Evolutionary conservation across 352 stramenopile genomes (phyloP).

Genomic region (Labyrinthula sp.): DNA sequence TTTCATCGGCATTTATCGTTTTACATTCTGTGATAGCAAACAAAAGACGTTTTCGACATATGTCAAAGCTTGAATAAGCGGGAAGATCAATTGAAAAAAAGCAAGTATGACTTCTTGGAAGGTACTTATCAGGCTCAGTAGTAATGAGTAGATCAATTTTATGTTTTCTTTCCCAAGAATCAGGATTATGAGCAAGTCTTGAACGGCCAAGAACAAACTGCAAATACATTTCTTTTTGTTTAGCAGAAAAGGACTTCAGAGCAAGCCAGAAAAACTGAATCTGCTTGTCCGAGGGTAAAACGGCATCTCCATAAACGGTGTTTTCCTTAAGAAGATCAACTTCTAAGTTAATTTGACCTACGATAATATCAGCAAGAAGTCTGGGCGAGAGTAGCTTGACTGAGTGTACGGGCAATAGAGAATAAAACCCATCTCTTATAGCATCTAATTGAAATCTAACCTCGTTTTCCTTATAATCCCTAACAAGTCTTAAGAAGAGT

Average conservation of each 20-base stretch:
- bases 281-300: slow-evolving; percentile 50
- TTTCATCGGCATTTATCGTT: slow-evolving; percentile 25
- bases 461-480: too few species aligned
- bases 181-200: slow-evolving; percentile 43
- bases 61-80: slow-evolving; percentile 38
- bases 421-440: slow-evolving; percentile 12
- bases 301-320: slow-evolving; percentile 57
- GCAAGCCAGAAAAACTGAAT: slow-evolving; percentile 66
- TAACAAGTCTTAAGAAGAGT: too few species aligned
- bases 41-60: slow-evolving; percentile 32
- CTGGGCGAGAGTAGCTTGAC: slow-evolving; percentile 40
- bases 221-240: slow-evolving; percentile 63
- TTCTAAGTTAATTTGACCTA: slow-evolving; percentile 25
- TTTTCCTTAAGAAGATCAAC: slow-evolving; percentile 35
- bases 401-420: slow-evolving; percentile 11
- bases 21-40: slow-evolving; percentile 23
- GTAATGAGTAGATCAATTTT: slow-evolving; percentile 37
- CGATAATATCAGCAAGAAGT: slow-evolving; percentile 35
- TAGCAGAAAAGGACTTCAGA: slow-evolving; percentile 56
- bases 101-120: slow-evolving; percentile 47
- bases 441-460: slow-evolving; percentile 19
- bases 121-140: slow-evolving; percentile 40
- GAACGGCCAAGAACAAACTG: slow-evolving; percentile 64
- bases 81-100: slow-evolving; percentile 49
- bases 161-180: slow-evolving; percentile 37